Percentiles rank a stretch among this genome's conserved stretches.
phyloP scores from a whole-genome alignment of 139 green algal species.

The Auxenochlorella pyrenoidosa region DNA sequence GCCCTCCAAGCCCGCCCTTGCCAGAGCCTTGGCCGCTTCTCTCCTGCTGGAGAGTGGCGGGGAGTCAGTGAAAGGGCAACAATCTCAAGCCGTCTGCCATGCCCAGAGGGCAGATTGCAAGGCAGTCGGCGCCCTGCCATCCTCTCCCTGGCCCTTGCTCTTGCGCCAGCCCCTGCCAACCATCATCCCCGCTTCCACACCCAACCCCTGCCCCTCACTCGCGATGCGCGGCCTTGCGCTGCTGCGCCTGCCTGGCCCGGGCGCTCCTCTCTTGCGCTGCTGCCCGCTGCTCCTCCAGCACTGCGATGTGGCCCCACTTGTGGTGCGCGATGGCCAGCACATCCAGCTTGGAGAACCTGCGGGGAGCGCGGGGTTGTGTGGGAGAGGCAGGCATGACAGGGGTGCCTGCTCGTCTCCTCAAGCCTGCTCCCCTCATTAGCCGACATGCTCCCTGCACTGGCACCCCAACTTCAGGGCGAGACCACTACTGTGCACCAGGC shows the following conservation, averaged over 20 bases:
- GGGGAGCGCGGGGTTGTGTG: background rate
- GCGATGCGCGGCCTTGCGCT: background rate
- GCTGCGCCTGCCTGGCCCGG: background rate
- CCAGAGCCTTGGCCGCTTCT: background rate
- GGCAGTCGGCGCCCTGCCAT: background rate
- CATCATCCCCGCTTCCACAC: too few species aligned
- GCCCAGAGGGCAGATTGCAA: background rate
- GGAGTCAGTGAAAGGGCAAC: background rate
- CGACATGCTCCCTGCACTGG: too few species aligned
- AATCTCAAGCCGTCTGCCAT: too few species aligned
- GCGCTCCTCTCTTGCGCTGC: background rate
- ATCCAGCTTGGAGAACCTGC: constrained; percentile 7
- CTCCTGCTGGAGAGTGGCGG: background rate
- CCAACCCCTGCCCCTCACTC: background rate
- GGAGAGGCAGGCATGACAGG: too few species aligned
- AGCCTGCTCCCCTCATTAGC: too few species aligned
- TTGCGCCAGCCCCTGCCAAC: too few species aligned
- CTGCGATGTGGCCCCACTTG: background rate
- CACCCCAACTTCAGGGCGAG: too few species aligned
- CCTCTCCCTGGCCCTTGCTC: background rate
- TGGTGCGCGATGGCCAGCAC: constrained; percentile 5
- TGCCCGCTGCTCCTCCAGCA: constrained; percentile 10
- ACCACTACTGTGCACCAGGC: too few species aligned
- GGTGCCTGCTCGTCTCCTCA: too few species aligned
- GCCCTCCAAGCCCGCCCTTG: background rate